Evolutionary conservation across 73 alveolate genomes (phyloP).

Genomic region (Paramecium sonneborni): DNA sequence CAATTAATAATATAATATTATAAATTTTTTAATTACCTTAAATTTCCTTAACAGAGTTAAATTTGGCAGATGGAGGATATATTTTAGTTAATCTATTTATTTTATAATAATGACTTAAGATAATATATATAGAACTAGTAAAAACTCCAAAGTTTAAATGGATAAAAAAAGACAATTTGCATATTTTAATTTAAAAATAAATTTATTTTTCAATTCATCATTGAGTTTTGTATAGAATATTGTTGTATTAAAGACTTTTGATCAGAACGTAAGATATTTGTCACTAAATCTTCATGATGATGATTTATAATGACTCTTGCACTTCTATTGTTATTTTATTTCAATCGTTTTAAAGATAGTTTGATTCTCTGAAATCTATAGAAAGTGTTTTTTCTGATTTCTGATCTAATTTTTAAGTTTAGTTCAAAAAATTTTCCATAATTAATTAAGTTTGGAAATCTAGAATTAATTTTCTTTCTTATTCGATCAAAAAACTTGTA

Average conservation of each 20-base stretch:
- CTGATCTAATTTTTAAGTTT: neutral
- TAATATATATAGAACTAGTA: no score
- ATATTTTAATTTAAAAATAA: no score
- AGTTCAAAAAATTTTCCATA: neutral
- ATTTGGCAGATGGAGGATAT: no score
- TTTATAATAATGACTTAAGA: no score
- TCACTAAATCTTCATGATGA: neutral
- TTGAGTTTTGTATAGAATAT: neutral
- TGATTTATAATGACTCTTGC: neutral
- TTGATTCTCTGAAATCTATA: neutral
- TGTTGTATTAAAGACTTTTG: neutral
- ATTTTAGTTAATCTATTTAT: no score
- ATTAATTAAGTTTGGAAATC: neutral
- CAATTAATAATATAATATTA: no score
- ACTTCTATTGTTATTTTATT: neutral
- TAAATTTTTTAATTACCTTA: no score
- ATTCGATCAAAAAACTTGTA: neutral
- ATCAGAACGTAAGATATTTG: neutral
- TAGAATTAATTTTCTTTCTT: neutral
- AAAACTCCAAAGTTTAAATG: no score
- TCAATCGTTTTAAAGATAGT: neutral
- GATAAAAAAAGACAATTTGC: no score
- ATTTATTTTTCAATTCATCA: neutral
- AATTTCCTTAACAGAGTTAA: no score
- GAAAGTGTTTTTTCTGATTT: neutral